Conservation (phyloP, 345 rosid genomes). For the Boechera divaricarpa region DNA sequence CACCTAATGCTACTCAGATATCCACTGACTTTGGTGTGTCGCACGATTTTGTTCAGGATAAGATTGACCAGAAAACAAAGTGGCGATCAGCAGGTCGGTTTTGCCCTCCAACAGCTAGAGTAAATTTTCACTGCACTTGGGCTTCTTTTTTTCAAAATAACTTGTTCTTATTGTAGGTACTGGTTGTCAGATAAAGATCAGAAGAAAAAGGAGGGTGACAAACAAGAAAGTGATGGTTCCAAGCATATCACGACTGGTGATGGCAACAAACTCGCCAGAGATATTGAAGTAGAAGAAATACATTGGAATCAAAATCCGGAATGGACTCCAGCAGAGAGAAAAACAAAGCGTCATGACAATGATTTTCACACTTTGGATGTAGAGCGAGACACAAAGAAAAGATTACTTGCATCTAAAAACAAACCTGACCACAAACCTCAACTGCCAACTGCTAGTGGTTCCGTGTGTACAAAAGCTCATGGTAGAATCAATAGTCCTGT, state of each 20-base stretch:
- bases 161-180: conserved; percentile 46
- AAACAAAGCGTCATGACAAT: conserved; percentile 37
- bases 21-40: conserved; percentile 29
- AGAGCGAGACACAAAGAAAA: conserved; percentile 49
- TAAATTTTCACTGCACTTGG: background rate
- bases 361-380: conserved; percentile 41
- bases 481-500: conserved; percentile 44
- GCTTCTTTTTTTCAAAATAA: background rate
- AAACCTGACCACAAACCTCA: conserved; percentile 51
- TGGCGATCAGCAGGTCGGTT: conserved; percentile 31
- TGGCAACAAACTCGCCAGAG: conserved; percentile 45
- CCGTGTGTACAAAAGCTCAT: conserved; percentile 46
- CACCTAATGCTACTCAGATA: conserved; percentile 32
- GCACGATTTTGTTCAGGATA: conserved; percentile 12
- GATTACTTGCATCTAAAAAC: conserved; percentile 43
- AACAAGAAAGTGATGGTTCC: conserved; percentile 42
- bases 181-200: conserved; percentile 47
- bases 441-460: conserved; percentile 49
- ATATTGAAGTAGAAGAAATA: conserved; percentile 46
- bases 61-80: conserved; percentile 31
- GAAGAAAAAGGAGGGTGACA: conserved; percentile 55
- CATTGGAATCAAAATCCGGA: conserved; percentile 28
- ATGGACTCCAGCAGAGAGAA: conserved; percentile 36
- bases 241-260: conserved; percentile 54
- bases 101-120: conserved; percentile 7